Base-by-base conservation (phyloP, 2,329 filamentous ascomycete genomes). In the Rugonectria rugulosa region DNA sequence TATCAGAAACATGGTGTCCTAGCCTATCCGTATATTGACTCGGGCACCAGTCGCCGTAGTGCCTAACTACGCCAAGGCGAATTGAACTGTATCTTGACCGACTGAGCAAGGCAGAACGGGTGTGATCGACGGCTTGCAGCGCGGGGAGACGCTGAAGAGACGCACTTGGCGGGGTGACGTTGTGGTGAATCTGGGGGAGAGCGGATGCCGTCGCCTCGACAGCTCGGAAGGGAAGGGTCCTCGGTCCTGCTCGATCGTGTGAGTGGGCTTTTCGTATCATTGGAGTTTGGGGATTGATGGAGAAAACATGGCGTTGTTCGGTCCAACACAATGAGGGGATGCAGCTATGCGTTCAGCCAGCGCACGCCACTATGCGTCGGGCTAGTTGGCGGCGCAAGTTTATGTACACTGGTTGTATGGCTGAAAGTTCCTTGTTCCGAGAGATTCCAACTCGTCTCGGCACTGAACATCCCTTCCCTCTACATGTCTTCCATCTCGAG, bases 61-160 rank as follows among this genome's bases (percentile, higher is more conserved):
- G 47, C n/a, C n/a, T n/a, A n/a, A n/a, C n/a, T n/a, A n/a, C n/a
- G n/a, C n/a, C n/a, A n/a, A n/a, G n/a, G n/a, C n/a, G n/a, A n/a
- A n/a, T n/a, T n/a, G n/a, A n/a, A n/a, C n/a, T n/a, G n/a, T n/a
- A n/a, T n/a, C n/a, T n/a, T n/a, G n/a, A n/a, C n/a, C n/a, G n/a
- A n/a, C n/a, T n/a, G n/a, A n/a, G n/a, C n/a, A n/a, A n/a, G n/a
- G n/a, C n/a, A n/a, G n/a, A n/a, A n/a, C n/a, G n/a, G n/a, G n/a
- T n/a, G 24, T 46, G 59, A 60, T 63, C 37, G 40, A 61, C 57
- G 46, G 53, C 43, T 36, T 60, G 55, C 40, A 63, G 54, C 56
- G 61, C 55, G 57, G 63, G 57, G 57, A 65, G 29, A 51, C 51
- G 24, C 38, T 42, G 29, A n/a, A n/a, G 19, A 41, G 41, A 42